Evolutionary conservation across 768 basidiomycete genomes (phyloP), one percentile per base, ranked within the genome.

Genomic region (Naganishia onofrii): DNA sequence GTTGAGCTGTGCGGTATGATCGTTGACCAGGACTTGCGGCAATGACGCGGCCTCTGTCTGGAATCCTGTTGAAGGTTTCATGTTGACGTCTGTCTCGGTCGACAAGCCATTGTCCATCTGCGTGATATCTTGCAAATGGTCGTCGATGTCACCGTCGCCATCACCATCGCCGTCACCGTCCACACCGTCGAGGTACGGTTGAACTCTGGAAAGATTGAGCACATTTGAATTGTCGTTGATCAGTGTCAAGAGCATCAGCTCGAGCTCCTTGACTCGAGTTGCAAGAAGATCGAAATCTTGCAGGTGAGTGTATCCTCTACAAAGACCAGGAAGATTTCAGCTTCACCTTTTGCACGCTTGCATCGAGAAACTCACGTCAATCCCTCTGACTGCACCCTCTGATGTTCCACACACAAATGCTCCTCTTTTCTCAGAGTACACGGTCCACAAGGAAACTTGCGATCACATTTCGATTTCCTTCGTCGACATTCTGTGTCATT

Each of bases 401-500:
- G 42, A 46, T 70, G 64, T 29, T 70, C 69, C n/a, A 44, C 69
- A 32, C 69, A 70, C 12, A 46, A 15, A 32, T 65, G 63, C 23
- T 51, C 64, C 36, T 65, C 69, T 21, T 44, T 48, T 53, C 69
- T 46, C 38, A 57, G 26, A 1, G 32, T 54, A 26, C 69, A 70
- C 21, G 69, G 69, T 1, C 69, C 69, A 52, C 69, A 70, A 31
- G 69, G 69, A 32, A 70, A 70, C 51, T 70, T 66, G 29, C 69
- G 69, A 55, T 70, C 69, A 44, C 68, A 69, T 38, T 70, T 70
- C 21, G 69, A 66, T 57, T 70, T 70, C 63, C 69, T 52, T 26
- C 56, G 38, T 5, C 69, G 60, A 34, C 69, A 70, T 57, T 55
- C 67, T 68, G 28, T 29, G 3, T 3, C 28, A 28, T 8, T 21